These are phyloP conservation scores for Opeltia flavorubescens DNA, from an alignment of 495 filamentous ascomycete genomes.

Conservation along the genomic window DNA sequence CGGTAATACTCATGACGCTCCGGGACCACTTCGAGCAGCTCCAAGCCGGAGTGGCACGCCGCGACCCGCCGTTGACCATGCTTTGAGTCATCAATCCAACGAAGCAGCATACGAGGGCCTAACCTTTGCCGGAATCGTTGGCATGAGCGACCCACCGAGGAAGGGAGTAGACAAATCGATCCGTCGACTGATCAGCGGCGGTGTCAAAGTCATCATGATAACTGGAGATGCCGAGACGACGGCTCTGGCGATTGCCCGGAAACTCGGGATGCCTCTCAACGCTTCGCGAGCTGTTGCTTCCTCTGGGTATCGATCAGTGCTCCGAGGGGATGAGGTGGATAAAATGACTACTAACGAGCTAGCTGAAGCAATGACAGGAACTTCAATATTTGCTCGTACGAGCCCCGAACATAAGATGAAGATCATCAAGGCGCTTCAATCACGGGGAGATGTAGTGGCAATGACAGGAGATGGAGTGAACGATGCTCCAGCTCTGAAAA, in stretches of 20 bases:
- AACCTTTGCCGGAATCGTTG: constrained; percentile 80
- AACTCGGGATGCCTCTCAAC: constrained; percentile 75
- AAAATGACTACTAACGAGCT: constrained; percentile 75
- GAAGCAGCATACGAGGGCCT: constrained; percentile 71
- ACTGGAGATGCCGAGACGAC: constrained; percentile 93
- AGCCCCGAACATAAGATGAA: constrained; percentile 97
- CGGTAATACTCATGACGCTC: constrained; percentile 32
- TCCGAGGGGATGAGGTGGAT: constrained; percentile 83
- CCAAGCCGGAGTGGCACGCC: constrained; percentile 37
- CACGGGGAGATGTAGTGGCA: constrained; percentile 89
- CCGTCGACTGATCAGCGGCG: constrained; percentile 77
- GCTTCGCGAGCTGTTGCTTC: constrained; percentile 18
- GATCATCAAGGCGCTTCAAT: constrained; percentile 81
- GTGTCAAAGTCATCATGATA: constrained; percentile 96
- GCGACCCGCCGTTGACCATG: constrained; percentile 17
- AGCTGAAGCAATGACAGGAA: constrained; percentile 65
- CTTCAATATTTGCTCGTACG: constrained; percentile 88
- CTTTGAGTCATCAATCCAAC: constrained; percentile 28
- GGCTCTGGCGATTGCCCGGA: constrained; percentile 80
- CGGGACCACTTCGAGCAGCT: constrained; percentile 17
- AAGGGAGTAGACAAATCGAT: constrained; percentile 83
- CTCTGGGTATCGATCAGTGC: constrained; percentile 44
- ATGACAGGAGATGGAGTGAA: constrained; percentile 99
- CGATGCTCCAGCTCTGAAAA: constrained; percentile 91
- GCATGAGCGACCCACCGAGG: constrained; percentile 93